Evolutionary conservation across 192 early-diverging fungal genomes (phyloP), one percentile per base, ranked within the genome.

Genomic region (Dispira parvispora): DNA sequence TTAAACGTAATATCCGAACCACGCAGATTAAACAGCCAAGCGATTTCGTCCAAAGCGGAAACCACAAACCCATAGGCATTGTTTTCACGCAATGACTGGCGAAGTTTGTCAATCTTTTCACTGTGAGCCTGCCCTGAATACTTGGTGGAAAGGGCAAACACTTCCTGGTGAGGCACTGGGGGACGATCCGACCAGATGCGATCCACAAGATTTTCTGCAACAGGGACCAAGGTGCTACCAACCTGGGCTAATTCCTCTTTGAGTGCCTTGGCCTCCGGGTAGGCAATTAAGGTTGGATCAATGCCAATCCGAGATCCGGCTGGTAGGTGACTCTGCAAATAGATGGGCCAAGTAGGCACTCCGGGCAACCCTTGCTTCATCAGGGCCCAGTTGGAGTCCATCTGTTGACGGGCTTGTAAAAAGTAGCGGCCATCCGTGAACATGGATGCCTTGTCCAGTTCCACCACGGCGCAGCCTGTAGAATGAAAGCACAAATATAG

Each of bases 391-490:
- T 92, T 92, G 60, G 49, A 56, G 71, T 94, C 93, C 65, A 98
- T 77, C 73, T 98, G 90, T 70, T 89, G 75, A 3, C 85, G 82
- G 14, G 93, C 96, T 69, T 98, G 96, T 64, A 98, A 73, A 75
- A 92, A 96, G 84, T 98, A 98, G 54, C 96, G 82, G 8, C 96
- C 96, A 70, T 98, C 96, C 8, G 96, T 98, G 69, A 94, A 98
- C 54, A 98, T 79, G 28, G 87, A 84, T 55, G 92, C 92, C 56
- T 80, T 68, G 44, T 86, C 80, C 38, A 71, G 50, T 3, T 90
- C 87, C 18, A 98, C 82, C 46, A 98, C 82, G 9, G 93, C 96
- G 56, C 86, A 82, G 42, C 88, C 86, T 80, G 62, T 18, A 11
- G 38, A 47, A 46, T 42, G 16, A 66, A 6, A 43, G 46, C n/a